phyloP scores from a whole-genome alignment of 2,329 filamentous ascomycete genomes.

The Fusarium bulbicola region DNA sequence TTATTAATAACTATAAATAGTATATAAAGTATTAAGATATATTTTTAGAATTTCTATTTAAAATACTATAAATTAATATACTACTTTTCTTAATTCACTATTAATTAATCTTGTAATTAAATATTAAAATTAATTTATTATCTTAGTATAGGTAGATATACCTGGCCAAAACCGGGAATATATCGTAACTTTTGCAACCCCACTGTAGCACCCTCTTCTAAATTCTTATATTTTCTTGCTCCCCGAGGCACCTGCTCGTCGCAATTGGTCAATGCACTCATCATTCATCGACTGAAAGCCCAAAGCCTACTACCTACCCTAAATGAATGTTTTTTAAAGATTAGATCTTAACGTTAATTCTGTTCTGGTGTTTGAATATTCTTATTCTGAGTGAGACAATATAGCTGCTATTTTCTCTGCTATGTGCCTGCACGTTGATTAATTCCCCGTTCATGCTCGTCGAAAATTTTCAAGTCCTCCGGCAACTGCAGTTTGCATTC shows the following conservation, averaged over 20 bases:
- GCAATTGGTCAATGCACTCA: constrained; percentile 4
- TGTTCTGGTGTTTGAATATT: background rate
- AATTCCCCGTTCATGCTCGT: background rate
- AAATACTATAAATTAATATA: too few species aligned
- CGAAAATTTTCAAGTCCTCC: background rate
- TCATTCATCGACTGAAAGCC: background rate
- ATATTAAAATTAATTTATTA: too few species aligned
- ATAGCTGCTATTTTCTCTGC: background rate
- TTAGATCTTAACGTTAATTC: background rate
- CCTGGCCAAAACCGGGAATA: too few species aligned
- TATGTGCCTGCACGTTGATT: background rate
- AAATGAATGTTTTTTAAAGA: background rate
- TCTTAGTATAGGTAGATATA: too few species aligned
- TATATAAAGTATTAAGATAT: too few species aligned
- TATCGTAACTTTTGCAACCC: too few species aligned
- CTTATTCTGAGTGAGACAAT: background rate
- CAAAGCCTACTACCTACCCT: constrained; percentile 5
- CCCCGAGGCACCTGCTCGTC: background rate
- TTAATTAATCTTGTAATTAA: too few species aligned
- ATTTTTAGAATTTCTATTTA: too few species aligned
- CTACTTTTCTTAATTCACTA: too few species aligned
- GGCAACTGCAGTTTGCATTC: background rate
- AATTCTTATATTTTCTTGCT: too few species aligned
- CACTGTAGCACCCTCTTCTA: too few species aligned
- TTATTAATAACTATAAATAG: too few species aligned